A percentile compares a stretch with the other conserved stretches of the same genome.
Conservation (phyloP, 202 grass and related monocot species). For the Zizania palustris region DNA sequence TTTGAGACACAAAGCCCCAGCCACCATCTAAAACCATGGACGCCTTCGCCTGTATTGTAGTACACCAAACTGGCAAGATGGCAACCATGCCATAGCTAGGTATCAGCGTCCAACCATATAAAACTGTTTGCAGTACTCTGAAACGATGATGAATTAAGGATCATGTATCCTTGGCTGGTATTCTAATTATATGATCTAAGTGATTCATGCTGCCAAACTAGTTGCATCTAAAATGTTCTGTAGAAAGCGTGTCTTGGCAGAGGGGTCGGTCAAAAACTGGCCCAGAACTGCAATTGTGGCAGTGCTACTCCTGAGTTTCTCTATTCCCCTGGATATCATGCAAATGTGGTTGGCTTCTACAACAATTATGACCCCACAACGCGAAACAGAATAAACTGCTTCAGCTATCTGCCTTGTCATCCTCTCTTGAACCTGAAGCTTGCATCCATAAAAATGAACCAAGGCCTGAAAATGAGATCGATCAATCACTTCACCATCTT, state of each 20-base stretch:
- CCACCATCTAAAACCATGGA: not conserved
- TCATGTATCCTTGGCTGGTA: too few species aligned
- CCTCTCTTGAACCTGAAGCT: conserved; percentile 97
- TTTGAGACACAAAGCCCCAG: not conserved
- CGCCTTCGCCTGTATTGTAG: not conserved
- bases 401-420: conserved; percentile 97
- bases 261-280: conserved; percentile 62
- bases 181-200: not conserved
- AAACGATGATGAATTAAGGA: conserved; percentile 11
- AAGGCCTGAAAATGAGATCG: conserved; percentile 63
- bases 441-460: conserved; percentile 86
- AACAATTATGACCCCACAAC: conserved; percentile 68
- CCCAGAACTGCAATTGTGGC: conserved; percentile 89
- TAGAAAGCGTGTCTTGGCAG: conserved; percentile 63
- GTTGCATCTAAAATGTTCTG: conserved; percentile 52
- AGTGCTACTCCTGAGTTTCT: conserved; percentile 89
- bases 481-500: conserved; percentile 47
- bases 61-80: conserved; percentile 12
- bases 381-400: conserved; percentile 59
- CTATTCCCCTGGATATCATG: conserved; percentile 94
- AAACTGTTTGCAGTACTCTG: not conserved
- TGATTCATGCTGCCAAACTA: conserved; percentile 35
- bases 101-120: not conserved
- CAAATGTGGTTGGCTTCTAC: conserved; percentile 91
- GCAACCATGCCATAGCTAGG: conserved; percentile 21